phyloP scores from a whole-genome alignment of 2,329 filamentous ascomycete species.

The Trichoderma pleuroti region DNA sequence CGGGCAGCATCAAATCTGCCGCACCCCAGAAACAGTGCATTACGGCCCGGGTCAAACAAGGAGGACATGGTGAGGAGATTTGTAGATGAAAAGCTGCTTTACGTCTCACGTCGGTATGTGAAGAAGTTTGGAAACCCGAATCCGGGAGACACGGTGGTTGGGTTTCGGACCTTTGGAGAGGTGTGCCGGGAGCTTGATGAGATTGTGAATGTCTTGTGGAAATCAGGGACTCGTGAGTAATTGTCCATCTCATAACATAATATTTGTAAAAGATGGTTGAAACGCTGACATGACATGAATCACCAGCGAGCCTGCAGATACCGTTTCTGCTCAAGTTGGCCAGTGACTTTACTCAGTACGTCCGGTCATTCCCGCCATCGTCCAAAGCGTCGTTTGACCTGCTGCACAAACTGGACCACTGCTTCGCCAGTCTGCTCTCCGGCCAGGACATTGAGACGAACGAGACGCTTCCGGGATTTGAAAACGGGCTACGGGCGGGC shows the following conservation, averaged over 20 bases:
- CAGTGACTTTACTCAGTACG: conserved; percentile 66
- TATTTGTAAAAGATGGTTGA: background rate
- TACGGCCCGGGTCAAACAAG: conserved; percentile 56
- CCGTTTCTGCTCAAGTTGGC: conserved; percentile 80
- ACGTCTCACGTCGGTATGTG: conserved; percentile 56
- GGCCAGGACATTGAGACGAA: conserved; percentile 65
- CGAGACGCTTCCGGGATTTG: conserved; percentile 67
- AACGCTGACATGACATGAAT: background rate
- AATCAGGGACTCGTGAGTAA: conserved; percentile 74
- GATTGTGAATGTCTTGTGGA: conserved; percentile 78
- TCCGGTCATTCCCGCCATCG: conserved; percentile 62
- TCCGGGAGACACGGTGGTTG: conserved; percentile 46
- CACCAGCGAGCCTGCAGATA: conserved; percentile 71
- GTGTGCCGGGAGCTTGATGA: conserved; percentile 70
- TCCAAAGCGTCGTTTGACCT: conserved; percentile 67
- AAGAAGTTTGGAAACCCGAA: conserved; percentile 53
- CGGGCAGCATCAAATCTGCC: conserved; percentile 45
- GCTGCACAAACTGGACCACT: conserved; percentile 75
- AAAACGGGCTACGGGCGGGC: conserved; percentile 56
- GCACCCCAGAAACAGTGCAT: conserved; percentile 50
- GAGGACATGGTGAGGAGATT: conserved; percentile 59
- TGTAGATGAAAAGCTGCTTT: conserved; percentile 50
- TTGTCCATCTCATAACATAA: background rate
- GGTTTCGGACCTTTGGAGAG: conserved; percentile 62
- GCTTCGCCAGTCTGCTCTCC: conserved; percentile 71